A percentile compares a stretch with the other conserved stretches of the same genome.
Conservation (phyloP, 1,139 yeast genomes). For the Nakaseomyces bracarensis region DNA sequence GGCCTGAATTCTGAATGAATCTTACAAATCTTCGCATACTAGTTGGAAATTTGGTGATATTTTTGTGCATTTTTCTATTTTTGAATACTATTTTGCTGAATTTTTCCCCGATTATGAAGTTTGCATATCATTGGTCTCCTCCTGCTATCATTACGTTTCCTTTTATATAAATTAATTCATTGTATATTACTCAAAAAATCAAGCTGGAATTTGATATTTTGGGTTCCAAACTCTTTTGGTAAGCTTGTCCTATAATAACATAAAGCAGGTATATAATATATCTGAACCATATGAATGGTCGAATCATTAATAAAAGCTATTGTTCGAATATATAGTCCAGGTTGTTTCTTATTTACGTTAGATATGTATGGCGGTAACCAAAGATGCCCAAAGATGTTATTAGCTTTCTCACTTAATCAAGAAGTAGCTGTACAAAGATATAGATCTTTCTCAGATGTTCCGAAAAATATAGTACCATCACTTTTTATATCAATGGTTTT, state of each 20-base stretch:
- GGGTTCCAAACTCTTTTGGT: background rate
- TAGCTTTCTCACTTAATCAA: too few species aligned
- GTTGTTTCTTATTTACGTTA: too few species aligned
- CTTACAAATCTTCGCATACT: too few species aligned
- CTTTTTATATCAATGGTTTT: background rate
- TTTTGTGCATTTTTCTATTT: too few species aligned
- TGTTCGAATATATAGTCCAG: too few species aligned
- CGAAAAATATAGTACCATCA: background rate
- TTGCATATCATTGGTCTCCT: background rate
- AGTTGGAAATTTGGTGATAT: background rate
- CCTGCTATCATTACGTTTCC: background rate
- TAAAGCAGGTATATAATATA: background rate
- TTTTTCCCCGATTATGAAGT: background rate
- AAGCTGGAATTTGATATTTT: slow-evolving; percentile 1
- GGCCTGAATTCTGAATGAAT: background rate
- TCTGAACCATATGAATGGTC: background rate
- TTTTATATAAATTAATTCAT: background rate
- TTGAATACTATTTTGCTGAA: too few species aligned
- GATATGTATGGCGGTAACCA: too few species aligned
- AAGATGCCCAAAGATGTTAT: too few species aligned
- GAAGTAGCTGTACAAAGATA: background rate
- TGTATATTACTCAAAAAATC: slow-evolving; percentile 1
- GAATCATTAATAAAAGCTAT: too few species aligned
- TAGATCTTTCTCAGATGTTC: background rate
- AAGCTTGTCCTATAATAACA: background rate